These are phyloP conservation scores for Acanthamoeba sp. DNA, from an alignment of 208 protist genomes.

Conservation along the genomic window DNA sequence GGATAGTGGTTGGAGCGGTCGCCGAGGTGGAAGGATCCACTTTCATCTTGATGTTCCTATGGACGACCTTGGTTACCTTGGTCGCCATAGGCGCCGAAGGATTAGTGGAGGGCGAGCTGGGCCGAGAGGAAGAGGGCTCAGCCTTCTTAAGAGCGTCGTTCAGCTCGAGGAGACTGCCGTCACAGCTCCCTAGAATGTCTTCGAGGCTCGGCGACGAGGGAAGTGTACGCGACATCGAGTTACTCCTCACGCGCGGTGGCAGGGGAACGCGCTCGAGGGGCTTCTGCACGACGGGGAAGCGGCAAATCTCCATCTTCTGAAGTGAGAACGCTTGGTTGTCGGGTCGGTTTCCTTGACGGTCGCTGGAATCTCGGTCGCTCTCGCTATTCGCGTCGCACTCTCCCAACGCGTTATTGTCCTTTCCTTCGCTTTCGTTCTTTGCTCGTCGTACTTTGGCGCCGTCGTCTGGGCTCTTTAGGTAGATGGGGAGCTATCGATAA, in stretches of 20 bases:
- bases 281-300: conserved; percentile 65
- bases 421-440: conserved; percentile 9
- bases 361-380: neutral
- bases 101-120: neutral
- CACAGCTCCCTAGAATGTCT: neutral
- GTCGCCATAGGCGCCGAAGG: neutral
- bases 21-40: neutral
- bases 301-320: conserved; percentile 45
- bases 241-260: conserved; percentile 56
- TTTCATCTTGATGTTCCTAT: conserved; percentile 69
- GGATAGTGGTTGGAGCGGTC: neutral
- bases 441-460: too few relatives aligned
- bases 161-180: neutral
- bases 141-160: neutral
- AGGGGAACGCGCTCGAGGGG: conserved; percentile 17
- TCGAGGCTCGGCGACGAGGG: neutral
- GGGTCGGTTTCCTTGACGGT: neutral
- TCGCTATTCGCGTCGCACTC: neutral
- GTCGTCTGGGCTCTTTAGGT: neutral
- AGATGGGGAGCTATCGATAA: neutral
- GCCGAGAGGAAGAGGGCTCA: neutral
- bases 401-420: neutral
- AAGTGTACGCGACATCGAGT: conserved; percentile 41
- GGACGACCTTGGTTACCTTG: conserved; percentile 30
- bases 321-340: neutral